Evolutionary conservation across 1,284 basidiomycete genomes (phyloP), one percentile per base, ranked within the genome.

Genomic region (Apiotrichum veenhuisii): DNA sequence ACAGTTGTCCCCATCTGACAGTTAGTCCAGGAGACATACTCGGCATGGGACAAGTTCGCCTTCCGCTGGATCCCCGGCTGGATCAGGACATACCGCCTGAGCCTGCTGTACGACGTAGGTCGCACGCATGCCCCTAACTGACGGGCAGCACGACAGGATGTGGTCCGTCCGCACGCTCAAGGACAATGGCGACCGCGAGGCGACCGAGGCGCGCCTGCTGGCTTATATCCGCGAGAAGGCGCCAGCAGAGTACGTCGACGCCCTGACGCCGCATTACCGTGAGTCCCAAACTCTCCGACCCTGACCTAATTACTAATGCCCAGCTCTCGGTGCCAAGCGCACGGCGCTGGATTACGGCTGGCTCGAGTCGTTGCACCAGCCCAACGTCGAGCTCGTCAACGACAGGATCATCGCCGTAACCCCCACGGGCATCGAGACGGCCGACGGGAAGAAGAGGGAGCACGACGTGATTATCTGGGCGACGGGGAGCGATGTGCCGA

Each of bases 401-500:
- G 43, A 26, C 12, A 15, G 22, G 7, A 49, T 61, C n/a, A 22
- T 49, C 0, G 25, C 18, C 5, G 22, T 61, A 9, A 36, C 12
- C 0, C 23, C 51, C 2, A 25, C 26, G 3, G 59, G 59, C 9
- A 56, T 61, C 44, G 43, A 48, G 36, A 54, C 59, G 0, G 48
- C 37, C 7, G 59, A 57, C 52, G 55, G 54, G 2, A 22, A 1
- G 67, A n/a, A 74, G n/a, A 48, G 52, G 8, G 55, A 54, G 25
- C 52, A 57, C 52, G 59, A 61, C 26, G 45, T 61, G 4, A 61
- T 61, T 49, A 53, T 61, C 36, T 61, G 46, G 30, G 59, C 59
- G 4, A 61, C 59, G 0, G 59, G 59, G 9, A 40, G 70, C 27
- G 75, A 77, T 50, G 66, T 72, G 12, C 50, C 62, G 1, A 38